phyloP scores from a whole-genome alignment of 768 basidiomycete genomes.

The Mycena galericulata region DNA sequence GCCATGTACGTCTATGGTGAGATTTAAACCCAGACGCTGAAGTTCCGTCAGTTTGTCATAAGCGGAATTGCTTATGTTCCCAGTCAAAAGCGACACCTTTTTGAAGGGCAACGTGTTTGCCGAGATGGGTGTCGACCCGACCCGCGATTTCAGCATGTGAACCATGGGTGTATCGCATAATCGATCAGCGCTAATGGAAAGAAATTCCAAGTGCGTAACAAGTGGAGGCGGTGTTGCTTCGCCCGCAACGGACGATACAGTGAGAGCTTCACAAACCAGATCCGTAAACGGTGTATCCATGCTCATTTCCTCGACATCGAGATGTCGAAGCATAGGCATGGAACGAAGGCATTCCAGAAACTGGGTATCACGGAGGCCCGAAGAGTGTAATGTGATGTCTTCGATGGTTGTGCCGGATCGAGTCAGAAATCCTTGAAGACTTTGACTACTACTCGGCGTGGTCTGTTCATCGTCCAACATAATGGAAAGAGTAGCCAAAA shows the following conservation, averaged over 20 bases:
- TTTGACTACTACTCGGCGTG: neutral
- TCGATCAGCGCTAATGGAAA: conserved; percentile 38
- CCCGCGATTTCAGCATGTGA: too few species aligned
- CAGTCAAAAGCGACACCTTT: too few species aligned
- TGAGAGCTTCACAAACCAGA: conserved; percentile 7
- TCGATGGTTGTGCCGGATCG: conserved; percentile 3
- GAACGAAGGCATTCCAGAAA: neutral
- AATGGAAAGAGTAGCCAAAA: conserved; percentile 3
- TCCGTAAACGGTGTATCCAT: neutral
- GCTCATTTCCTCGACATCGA: neutral
- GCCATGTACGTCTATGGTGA: too few species aligned
- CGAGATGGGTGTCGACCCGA: too few species aligned
- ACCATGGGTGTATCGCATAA: too few species aligned
- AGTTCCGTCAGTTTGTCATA: too few species aligned
- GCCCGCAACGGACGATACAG: neutral
- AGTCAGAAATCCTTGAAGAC: neutral
- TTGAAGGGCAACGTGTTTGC: too few species aligned
- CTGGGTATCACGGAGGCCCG: neutral
- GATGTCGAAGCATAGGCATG: conserved; percentile 9
- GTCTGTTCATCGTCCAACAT: neutral
- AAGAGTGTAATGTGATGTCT: neutral
- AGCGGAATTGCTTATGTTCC: too few species aligned
- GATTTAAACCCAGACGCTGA: too few species aligned
- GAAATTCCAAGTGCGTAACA: conserved; percentile 2
- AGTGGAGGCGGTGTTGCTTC: neutral